Evolutionary conservation across 225 moss, liverwort and hornwort species (phyloP).

Genomic region (Marchantia polymorpha): DNA sequence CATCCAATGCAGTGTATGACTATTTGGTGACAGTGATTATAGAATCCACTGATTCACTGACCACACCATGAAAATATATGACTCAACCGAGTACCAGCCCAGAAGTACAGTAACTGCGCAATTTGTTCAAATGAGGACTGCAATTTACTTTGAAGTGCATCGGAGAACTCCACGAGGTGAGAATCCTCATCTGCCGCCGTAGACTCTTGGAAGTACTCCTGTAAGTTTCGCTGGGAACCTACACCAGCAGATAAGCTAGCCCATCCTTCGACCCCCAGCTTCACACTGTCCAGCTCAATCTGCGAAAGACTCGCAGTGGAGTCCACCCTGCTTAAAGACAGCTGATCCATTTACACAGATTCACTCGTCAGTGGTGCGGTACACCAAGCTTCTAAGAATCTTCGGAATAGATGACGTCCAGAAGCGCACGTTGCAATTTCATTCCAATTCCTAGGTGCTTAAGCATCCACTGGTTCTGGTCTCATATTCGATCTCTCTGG

Average conservation of each 20-base stretch:
- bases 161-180: slow-evolving; percentile 74
- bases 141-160: slow-evolving; percentile 69
- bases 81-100: too few relatives aligned
- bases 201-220: slow-evolving; percentile 47
- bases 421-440: background rate
- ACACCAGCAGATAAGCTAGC: slow-evolving; percentile 38
- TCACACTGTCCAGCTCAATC: slow-evolving; percentile 44
- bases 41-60: background rate
- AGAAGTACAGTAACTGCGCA: too few relatives aligned
- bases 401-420: background rate
- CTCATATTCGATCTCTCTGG: background rate
- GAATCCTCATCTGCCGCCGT: slow-evolving; percentile 58
- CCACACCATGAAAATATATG: background rate
- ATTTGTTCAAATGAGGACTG: background rate
- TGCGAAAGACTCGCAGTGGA: slow-evolving; percentile 22
- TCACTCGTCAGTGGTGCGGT: background rate
- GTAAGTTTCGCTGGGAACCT: slow-evolving; percentile 48
- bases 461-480: background rate
- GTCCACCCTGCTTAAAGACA: slow-evolving; percentile 22
- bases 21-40: too few relatives aligned
- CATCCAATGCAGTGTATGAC: too few relatives aligned
- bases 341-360: slow-evolving; percentile 24
- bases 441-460: background rate
- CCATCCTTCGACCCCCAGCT: slow-evolving; percentile 43
- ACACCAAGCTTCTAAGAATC: background rate